Evolutionary conservation across 257 asterid genomes (phyloP), one percentile per base, ranked within the genome.

Genomic region (Cruciata laevipes): DNA sequence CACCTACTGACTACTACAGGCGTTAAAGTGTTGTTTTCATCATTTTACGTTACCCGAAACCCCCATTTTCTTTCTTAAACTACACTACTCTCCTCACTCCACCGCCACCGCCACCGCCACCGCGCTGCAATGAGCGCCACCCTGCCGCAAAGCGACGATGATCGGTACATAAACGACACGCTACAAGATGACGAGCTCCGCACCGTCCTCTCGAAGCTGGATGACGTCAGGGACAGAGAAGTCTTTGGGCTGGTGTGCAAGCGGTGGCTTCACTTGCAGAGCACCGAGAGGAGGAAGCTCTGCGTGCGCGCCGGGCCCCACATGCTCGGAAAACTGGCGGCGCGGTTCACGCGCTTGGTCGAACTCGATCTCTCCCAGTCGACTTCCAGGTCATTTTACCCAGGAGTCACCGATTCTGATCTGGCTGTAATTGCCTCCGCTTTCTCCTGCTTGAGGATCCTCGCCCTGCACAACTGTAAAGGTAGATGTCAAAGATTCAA

Each of bases 221-320:
- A 65, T 18, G 55, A 74, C 23, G 89, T 85, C 49, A 83, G 83
- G 80, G 91, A 90, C 82, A 87, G 83, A 79, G 96, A 90, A 44
- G 73, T 69, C 0, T 93, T 93, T 76, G 95, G 98, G 3, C 85
- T 90, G 47, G 99, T 90, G 27, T 93, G 99, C 89, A 93, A 88
- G 80, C 71, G 94, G 37, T 93, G 99, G 99, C 96, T 93, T 74
- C 79, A 44, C 70, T 72, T 90, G 3, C 99, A 93, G 85, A 93
- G 96, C 82, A 83, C 86, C 14, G 95, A 88, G 76, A 76, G 95
- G 64, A 77, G 80, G 72, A 90, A 78, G 71, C 89, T 93, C 27
- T 84, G 82, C 49, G 92, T 79, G 25, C 88, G 99, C 70, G 99
- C 99, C 66, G 99, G 96, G n/a, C 95, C 95, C 21, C 94, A 86